These are phyloP conservation scores for Lantana camara DNA, from an alignment of 257 asterid genomes.

Conservation along the genomic window DNA sequence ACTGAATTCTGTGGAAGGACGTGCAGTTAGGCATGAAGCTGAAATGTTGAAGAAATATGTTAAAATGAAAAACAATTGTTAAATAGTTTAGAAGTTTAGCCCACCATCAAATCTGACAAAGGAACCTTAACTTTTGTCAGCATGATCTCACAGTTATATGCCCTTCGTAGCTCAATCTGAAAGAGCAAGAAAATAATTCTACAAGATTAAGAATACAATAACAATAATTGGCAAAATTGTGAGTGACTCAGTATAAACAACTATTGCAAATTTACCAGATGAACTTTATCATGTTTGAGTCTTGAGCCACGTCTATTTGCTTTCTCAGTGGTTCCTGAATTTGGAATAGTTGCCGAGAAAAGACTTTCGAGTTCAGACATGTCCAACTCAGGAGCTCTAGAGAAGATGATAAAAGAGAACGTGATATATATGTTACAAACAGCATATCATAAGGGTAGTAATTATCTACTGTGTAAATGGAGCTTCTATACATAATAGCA, in stretches of 20 bases:
- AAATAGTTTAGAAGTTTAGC: conserved; percentile 18
- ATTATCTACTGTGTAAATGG: background rate
- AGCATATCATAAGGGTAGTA: conserved; percentile 16
- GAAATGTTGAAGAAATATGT: conserved; percentile 6
- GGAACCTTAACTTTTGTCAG: conserved; percentile 89
- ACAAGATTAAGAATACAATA: conserved; percentile 5
- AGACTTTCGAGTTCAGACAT: conserved; percentile 85
- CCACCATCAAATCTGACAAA: conserved; percentile 72
- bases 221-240: too few relatives aligned
- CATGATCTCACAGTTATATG: conserved; percentile 94
- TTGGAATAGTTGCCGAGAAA: conserved; percentile 64
- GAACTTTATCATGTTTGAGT: conserved; percentile 69
- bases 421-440: conserved; percentile 21
- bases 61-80: background rate
- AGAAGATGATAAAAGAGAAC: conserved; percentile 31
- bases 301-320: conserved; percentile 45
- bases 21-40: conserved; percentile 7
- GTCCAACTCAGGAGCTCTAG: conserved; percentile 83
- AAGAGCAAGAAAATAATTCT: background rate
- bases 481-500: conserved; percentile 24
- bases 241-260: background rate
- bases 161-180: conserved; percentile 89
- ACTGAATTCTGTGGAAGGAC: conserved; percentile 55
- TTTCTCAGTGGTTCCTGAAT: conserved; percentile 46
- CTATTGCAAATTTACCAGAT: conserved; percentile 52